phyloP scores from a whole-genome alignment of 2,329 filamentous ascomycete species.

The Verticillium tricorpus region DNA sequence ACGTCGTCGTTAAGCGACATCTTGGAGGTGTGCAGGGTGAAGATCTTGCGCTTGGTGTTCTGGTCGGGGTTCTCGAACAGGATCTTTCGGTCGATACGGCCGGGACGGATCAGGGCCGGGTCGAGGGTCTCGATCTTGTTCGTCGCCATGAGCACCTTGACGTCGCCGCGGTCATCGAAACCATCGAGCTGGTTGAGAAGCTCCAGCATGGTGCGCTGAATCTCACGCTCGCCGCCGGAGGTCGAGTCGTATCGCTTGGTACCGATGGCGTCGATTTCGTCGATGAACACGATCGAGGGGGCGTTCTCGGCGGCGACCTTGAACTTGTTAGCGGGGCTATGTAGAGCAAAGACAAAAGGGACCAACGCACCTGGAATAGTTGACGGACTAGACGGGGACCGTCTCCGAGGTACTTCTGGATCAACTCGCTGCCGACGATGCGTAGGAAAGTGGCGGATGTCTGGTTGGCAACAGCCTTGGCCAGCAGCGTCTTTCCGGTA shows the following conservation, averaged over 20 bases:
- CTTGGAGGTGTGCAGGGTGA: slow-evolving; percentile 95
- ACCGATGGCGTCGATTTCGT: slow-evolving; percentile 98
- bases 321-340: slow-evolving; percentile 9
- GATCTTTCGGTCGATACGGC: slow-evolving; percentile 98
- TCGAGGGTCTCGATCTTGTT: slow-evolving; percentile 99
- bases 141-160: slow-evolving; percentile 99
- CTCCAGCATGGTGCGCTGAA: slow-evolving; percentile 98
- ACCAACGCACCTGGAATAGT: slow-evolving; percentile 68
- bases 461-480: slow-evolving; percentile 97
- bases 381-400: slow-evolving; percentile 92
- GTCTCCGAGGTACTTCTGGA: slow-evolving; percentile 97
- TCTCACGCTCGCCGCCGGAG: slow-evolving; percentile 92
- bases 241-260: slow-evolving; percentile 98
- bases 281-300: slow-evolving; percentile 96
- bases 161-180: slow-evolving; percentile 96
- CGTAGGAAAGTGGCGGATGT: slow-evolving; percentile 98
- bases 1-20: slow-evolving; percentile 96
- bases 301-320: slow-evolving; percentile 92
- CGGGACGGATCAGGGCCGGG: slow-evolving; percentile 90
- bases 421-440: slow-evolving; percentile 96
- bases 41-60: slow-evolving; percentile 96
- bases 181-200: slow-evolving; percentile 97
- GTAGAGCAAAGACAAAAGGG: neutral
- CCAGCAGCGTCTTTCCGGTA: slow-evolving; percentile 94
- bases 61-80: slow-evolving; percentile 66